Evolutionary conservation across 176 grass and related monocot species (phyloP), one percentile per base, ranked within the genome.

Genomic region (Oryza glumipatula): DNA sequence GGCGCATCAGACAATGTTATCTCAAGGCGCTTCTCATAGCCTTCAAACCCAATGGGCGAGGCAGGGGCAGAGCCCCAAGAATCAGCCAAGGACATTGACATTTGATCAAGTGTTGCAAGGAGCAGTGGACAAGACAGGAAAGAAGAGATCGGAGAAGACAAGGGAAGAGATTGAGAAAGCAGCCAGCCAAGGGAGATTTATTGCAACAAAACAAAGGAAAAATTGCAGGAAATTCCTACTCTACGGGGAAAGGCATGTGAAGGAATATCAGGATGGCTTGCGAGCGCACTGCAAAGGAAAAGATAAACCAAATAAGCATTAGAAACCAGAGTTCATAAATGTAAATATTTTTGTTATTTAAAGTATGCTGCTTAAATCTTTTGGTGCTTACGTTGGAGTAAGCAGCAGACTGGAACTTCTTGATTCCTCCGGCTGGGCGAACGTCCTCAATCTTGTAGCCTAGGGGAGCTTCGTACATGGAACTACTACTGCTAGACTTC

Each of bases 321-420:
- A 86, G 21, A 46, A 79, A 88, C 26, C 23, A 43, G 77, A 87
- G 24, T 11, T 51, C 65, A 54, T 75, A 21, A 41, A 48, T 36
- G 5, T 45, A 1, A 15, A 36, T 3, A 22, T n/a, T 4, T 47
- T 47, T 26, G n/a, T 3, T 7, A 73, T 48, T 78, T 22, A n/a
- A 32, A 61, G 10, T 10, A 56, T 44, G 30, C 12, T 74, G 19
- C 3, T 16, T 67, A 43, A 30, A 35, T 69, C 4, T 82, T 16
- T 30, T 45, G 13, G 73, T 23, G 60, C 87, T 92, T 92, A 98
- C 91, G 96, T 98, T 98, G 87, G 96, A 98, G 85, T 98, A 98
- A 15, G 87, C 93, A 94, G 93, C 96, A 90, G 96, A 95, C 86
- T 98, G 96, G 80, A 98, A 98, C 77, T 98, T 98, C 93, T 98